A percentile compares a stretch with the other conserved stretches of the same genome.
These are phyloP conservation scores for Plasmodium gonderi DNA, from an alignment of 169 alveolate species.

Conservation along the genomic window DNA sequence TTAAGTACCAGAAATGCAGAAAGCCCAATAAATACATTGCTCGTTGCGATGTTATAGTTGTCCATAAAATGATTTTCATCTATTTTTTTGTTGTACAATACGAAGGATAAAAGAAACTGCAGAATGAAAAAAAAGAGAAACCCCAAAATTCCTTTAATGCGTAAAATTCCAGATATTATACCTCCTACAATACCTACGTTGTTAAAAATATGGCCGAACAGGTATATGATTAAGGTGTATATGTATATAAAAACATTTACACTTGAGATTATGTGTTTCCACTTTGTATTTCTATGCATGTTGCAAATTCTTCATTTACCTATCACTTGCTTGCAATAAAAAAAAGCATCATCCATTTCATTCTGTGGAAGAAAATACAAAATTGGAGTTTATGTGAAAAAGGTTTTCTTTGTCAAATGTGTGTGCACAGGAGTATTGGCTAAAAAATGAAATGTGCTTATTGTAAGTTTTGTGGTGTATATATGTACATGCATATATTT, in stretches of 20 bases:
- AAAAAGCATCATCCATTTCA: slow-evolving; percentile 74
- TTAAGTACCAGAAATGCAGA: slow-evolving; percentile 73
- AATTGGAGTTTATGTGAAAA: slow-evolving; percentile 2
- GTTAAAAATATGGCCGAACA: neutral
- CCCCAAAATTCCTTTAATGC: slow-evolving; percentile 58
- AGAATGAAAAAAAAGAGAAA: slow-evolving; percentile 60
- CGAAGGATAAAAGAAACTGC: slow-evolving; percentile 44
- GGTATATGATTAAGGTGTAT: neutral
- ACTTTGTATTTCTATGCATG: neutral
- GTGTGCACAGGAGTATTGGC: slow-evolving; percentile 12
- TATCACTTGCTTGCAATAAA: slow-evolving; percentile 63
- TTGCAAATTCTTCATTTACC: slow-evolving; percentile 6
- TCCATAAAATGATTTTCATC: slow-evolving; percentile 71
- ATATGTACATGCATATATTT: neutral
- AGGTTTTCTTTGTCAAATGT: neutral
- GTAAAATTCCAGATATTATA: slow-evolving; percentile 38
- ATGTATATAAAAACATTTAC: neutral
- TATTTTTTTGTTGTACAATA: slow-evolving; percentile 58
- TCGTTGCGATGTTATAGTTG: slow-evolving; percentile 65
- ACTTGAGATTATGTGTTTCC: neutral
- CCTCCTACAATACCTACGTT: slow-evolving; percentile 65
- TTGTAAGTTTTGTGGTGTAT: neutral
- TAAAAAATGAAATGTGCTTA: neutral
- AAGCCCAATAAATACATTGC: slow-evolving; percentile 42
- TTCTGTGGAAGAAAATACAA: slow-evolving; percentile 27